Evolutionary conservation across 2,329 filamentous ascomycete genomes (phyloP), one percentile per base, ranked within the genome.

Genomic region (Dendrostoma leiphaemia): DNA sequence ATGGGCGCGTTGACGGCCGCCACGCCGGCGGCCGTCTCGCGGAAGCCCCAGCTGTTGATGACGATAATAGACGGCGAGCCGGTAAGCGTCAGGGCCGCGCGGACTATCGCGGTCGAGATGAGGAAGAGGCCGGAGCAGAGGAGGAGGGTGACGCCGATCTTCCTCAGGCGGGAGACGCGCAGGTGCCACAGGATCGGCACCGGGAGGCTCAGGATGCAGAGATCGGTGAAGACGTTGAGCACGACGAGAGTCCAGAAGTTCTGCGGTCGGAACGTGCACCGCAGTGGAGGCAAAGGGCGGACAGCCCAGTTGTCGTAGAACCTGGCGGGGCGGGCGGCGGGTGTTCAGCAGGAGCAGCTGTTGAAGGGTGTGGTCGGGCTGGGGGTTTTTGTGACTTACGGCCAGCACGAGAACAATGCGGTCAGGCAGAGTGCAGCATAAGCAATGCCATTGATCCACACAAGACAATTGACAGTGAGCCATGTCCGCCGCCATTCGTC

Each of bases 121-220:
- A 66, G 51, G 47, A 66, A 66, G 4, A 65, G 17, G 8, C 62
- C 64, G 1, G 63, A 65, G 5, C 60, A 64, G 2, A 66, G 53
- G 4, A 65, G 54, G 1, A 65, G 32, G 23, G 48, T 50, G 12
- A 62, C 46, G 7, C 58, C 55, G 9, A 61, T 2, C 24, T 58
- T 60, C 2, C 54, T 48, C 1, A 47, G 32, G 13, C 31, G 19
- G 1, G 59, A 54, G 6, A 66, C 60, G 12, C 59, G 59, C 2
- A 65, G 40, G 17, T 61, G 61, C 60, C 59, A 63, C 0, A 67
- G 51, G 0, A 66, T 63, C 6, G 64, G 65, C 2, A 64, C 29
- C 2, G 65, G 63, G 8, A 66, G 60, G 23, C 62, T 55, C 17
- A 67, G 58, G 10, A 67, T 56, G 0, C 62, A 60, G 12, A 54